A percentile compares a stretch with the other conserved stretches of the same genome.
These are phyloP conservation scores for Apophysomyces elegans DNA, from an alignment of 371 early-diverging fungal genomes.

Conservation along the genomic window DNA sequence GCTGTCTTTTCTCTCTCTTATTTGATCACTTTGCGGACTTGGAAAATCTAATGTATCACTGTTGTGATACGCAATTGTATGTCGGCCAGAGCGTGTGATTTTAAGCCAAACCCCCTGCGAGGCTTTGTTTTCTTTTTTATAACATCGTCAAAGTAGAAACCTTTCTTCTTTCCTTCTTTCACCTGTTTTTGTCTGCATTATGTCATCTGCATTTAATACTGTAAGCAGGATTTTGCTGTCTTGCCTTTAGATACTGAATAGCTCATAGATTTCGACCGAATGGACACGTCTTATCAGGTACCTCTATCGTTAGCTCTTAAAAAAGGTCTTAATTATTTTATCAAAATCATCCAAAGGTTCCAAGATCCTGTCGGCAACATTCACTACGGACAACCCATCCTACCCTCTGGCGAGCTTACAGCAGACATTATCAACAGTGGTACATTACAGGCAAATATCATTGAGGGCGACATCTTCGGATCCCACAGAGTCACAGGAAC, in stretches of 20 bases:
- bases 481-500: conserved; percentile 39
- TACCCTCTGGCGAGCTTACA: conserved; percentile 17
- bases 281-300: conserved; percentile 37
- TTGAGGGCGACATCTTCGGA: conserved; percentile 49
- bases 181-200: too few relatives aligned
- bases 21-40: background rate
- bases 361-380: conserved; percentile 49
- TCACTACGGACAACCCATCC: conserved; percentile 50
- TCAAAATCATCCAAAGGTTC: conserved; percentile 33
- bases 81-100: too few relatives aligned
- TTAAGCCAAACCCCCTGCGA: too few relatives aligned
- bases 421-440: conserved; percentile 18
- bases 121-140: too few relatives aligned
- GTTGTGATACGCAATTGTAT: too few relatives aligned
- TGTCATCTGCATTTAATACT: conserved; percentile 10
- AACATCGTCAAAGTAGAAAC: too few relatives aligned
- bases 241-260: background rate
- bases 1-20: background rate
- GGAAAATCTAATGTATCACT: too few relatives aligned
- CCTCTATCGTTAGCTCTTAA: background rate
- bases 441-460: conserved; percentile 43
- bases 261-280: conserved; percentile 17
- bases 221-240: conserved; percentile 2
- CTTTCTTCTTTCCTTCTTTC: background rate
- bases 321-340: background rate